A percentile compares a stretch with the other conserved stretches of the same genome.
These are phyloP conservation scores for Drosera capensis DNA, from an alignment of 148 eudicot species.

Conservation along the genomic window DNA sequence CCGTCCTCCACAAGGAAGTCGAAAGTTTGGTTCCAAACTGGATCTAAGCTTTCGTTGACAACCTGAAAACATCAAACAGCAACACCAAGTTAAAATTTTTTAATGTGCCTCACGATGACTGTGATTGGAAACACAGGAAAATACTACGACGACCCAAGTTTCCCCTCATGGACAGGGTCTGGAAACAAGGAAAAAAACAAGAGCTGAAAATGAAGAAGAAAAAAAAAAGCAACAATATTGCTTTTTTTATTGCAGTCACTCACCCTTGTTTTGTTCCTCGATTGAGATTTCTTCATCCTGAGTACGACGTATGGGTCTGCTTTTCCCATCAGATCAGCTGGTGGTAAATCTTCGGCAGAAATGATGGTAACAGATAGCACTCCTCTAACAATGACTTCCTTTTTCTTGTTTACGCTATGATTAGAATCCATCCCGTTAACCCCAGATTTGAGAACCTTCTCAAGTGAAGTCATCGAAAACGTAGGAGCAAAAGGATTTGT, in stretches of 20 bases:
- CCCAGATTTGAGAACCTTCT: constrained; percentile 55
- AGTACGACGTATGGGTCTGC: constrained; percentile 82
- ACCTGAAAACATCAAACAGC: constrained; percentile 32
- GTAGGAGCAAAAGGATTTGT: constrained; percentile 51
- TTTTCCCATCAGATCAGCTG: constrained; percentile 75
- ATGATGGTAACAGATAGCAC: constrained; percentile 85
- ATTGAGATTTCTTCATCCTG: constrained; percentile 64
- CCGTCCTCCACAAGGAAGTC: constrained; percentile 97
- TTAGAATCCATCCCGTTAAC: constrained; percentile 17
- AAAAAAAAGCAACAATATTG: not conserved
- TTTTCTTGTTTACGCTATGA: constrained; percentile 41
- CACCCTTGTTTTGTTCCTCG: constrained; percentile 78
- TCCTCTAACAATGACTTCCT: constrained; percentile 69
- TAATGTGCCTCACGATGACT: no score
- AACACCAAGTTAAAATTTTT: not conserved
- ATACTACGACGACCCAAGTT: not conserved
- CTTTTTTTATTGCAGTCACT: constrained; percentile 3
- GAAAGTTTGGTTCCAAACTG: constrained; percentile 96
- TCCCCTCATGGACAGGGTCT: not conserved
- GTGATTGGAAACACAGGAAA: no score
- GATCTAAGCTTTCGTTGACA: constrained; percentile 75
- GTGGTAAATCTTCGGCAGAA: constrained; percentile 77
- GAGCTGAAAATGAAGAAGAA: not conserved
- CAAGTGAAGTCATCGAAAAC: constrained; percentile 66
- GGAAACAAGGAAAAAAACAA: not conserved